Base-by-base conservation (phyloP, 108 stramenopile genomes). In the Stephanodiscus triporus region DNA sequence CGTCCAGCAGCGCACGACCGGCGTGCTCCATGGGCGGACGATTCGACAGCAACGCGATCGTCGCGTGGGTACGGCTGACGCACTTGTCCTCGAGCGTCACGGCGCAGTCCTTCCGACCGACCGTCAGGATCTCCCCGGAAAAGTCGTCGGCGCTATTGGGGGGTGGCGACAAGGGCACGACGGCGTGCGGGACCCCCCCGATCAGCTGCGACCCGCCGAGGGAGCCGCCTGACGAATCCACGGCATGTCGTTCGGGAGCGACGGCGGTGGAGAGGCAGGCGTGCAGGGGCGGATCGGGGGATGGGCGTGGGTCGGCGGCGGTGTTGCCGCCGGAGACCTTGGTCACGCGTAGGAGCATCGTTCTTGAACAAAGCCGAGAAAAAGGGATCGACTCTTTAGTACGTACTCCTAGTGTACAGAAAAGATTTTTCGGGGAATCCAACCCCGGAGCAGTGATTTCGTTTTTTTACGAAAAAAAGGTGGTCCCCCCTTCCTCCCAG, bases 261-360 rank as follows among this genome's bases (percentile, higher is more conserved):
- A n/a, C n/a, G n/a, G n/a, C n/a, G n/a, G n/a, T 82, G 50, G 81
- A 70, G 22, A 82, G 69, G 34, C 81, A 82, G 38, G 70, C 81
- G 70, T 82, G 81, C 2, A 82, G 70, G 36, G 69, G 62, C 0
- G 26, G 53, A 50, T 64, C 42, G 37, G 73, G 16, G n/a, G 68
- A 60, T 40, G 72, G 23, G 32, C n/a, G 49, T 5, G 78, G 70
- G 47, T 78, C 68, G 58, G 36, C 7, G 9, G 53, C 17, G 30
- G 13, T 64, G 55, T 26, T 53, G 69, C 70, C 74, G 42, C 80
- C 81, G 50, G 34, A 14, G 22, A 68, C 55, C 59, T 76, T 69
- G 30, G 65, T 65, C 19, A 82, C 60, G 53, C 81, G 81, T 24
- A 82, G 74, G 57, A 82, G 62, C 81, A 82, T 82, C 26, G 68